These are phyloP conservation scores for Rhynchosporium graminicola DNA, from an alignment of 2,329 filamentous ascomycete species.

Conservation along the genomic window DNA sequence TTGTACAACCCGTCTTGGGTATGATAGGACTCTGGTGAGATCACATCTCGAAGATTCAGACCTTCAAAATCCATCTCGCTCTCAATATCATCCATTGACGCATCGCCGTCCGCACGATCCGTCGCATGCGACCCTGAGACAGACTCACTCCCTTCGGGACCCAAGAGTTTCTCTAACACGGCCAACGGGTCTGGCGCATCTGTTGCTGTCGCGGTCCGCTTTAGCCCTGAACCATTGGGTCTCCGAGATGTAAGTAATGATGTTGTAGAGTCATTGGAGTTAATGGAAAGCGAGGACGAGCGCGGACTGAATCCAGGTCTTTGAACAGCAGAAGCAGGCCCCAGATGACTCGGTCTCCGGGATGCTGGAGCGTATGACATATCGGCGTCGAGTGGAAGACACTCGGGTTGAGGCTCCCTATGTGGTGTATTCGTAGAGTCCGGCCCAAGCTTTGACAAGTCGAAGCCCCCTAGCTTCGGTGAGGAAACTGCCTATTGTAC, in stretches of 20 bases:
- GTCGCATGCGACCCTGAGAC: constrained; percentile 17
- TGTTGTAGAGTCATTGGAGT: constrained; percentile 72
- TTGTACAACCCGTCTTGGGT: constrained; percentile 44
- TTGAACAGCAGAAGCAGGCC: constrained; percentile 67
- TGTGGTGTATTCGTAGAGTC: not conserved
- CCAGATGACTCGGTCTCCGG: constrained; percentile 67
- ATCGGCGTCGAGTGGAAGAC: constrained; percentile 55
- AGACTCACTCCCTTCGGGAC: constrained; percentile 34
- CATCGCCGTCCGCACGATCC: constrained; percentile 21
- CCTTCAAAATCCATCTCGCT: constrained; percentile 77
- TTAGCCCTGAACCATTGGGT: constrained; percentile 67
- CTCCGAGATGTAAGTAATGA: constrained; percentile 70
- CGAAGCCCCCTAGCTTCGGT: not conserved
- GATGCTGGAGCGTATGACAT: constrained; percentile 72
- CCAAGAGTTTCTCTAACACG: constrained; percentile 55
- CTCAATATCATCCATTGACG: constrained; percentile 52
- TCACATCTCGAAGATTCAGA: constrained; percentile 67
- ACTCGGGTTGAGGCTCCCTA: not conserved
- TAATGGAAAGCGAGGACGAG: constrained; percentile 77
- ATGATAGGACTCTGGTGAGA: constrained; percentile 17
- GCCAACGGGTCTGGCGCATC: constrained; percentile 69
- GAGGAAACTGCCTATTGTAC: not conserved
- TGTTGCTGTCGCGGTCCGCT: constrained; percentile 54
- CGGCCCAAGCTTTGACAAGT: not conserved
- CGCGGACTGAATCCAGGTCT: constrained; percentile 69